A percentile compares a stretch with the other conserved stretches of the same genome.
Evolutionary conservation across 2,329 filamentous ascomycete genomes (phyloP).

Genomic region (Chaetoscypha palmicola): DNA sequence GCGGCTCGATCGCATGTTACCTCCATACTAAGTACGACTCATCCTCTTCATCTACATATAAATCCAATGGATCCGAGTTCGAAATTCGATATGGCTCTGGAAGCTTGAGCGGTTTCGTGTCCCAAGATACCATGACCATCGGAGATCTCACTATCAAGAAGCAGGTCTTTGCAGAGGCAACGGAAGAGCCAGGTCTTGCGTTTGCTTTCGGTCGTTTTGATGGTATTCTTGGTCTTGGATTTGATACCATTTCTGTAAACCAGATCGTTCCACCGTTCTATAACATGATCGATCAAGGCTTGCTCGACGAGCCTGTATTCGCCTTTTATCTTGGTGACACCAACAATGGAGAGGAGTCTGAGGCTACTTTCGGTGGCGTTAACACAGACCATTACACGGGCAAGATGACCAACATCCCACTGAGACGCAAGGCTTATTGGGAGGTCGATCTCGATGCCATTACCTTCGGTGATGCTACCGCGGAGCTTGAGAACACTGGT

Average conservation of each 20-base stretch:
- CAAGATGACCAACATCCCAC: conserved; percentile 85
- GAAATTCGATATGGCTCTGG: conserved; percentile 95
- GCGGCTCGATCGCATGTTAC: conserved; percentile 95
- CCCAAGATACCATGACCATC: conserved; percentile 77
- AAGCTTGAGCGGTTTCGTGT: conserved; percentile 87
- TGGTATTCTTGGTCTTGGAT: conserved; percentile 90
- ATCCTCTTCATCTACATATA: conserved; percentile 78
- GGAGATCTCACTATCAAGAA: conserved; percentile 82
- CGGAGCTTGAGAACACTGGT: conserved; percentile 89
- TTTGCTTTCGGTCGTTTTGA: conserved; percentile 98
- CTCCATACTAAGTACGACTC: conserved; percentile 97
- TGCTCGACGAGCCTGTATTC: conserved; percentile 89
- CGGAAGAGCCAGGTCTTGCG: conserved; percentile 87
- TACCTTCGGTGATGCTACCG: conserved; percentile 75
- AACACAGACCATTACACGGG: conserved; percentile 75
- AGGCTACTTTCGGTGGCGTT: conserved; percentile 83
- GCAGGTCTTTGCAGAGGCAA: conserved; percentile 95
- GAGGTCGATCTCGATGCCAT: conserved; percentile 95
- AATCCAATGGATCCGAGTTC: conserved; percentile 88
- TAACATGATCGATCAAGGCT: conserved; percentile 83
- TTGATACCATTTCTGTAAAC: conserved; percentile 96
- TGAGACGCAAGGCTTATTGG: conserved; percentile 99
- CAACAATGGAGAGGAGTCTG: conserved; percentile 65
- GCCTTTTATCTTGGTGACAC: conserved; percentile 88
- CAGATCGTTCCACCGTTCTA: conserved; percentile 92